These are phyloP conservation scores for Cryptosporidium sp. DNA, from an alignment of 169 alveolate species.

Conservation along the genomic window DNA sequence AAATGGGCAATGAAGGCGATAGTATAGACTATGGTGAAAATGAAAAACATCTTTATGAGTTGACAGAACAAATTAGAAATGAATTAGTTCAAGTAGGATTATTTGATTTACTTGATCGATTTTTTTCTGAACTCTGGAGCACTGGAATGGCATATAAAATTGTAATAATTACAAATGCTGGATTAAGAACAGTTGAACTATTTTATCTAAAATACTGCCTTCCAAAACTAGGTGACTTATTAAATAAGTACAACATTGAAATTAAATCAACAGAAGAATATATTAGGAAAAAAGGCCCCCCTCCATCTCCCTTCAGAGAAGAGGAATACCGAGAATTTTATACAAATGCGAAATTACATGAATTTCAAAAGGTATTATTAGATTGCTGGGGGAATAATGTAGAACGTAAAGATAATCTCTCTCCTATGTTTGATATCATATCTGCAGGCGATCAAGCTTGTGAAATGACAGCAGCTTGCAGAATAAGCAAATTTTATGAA, in stretches of 20 bases:
- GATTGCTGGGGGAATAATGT: conserved; percentile 50
- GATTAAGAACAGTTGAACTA: conserved; percentile 77
- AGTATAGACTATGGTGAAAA: conserved; percentile 35
- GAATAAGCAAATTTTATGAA: conserved; percentile 73
- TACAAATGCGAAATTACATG: conserved; percentile 77
- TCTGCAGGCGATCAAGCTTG: conserved; percentile 81
- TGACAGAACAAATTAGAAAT: conserved; percentile 72
- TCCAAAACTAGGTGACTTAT: conserved; percentile 77
- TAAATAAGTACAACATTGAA: conserved; percentile 57
- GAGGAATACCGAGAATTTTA: conserved; percentile 79
- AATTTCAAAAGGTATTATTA: conserved; percentile 68
- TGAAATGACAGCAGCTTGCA: conserved; percentile 80
- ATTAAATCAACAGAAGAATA: conserved; percentile 78
- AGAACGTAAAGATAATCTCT: background rate
- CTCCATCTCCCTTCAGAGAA: conserved; percentile 77
- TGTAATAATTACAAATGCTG: conserved; percentile 79
- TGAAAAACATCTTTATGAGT: conserved; percentile 22
- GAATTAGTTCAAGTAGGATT: conserved; percentile 74
- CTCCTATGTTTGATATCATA: conserved; percentile 68
- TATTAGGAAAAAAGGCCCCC: conserved; percentile 75
- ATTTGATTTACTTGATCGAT: conserved; percentile 54
- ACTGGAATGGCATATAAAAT: conserved; percentile 59
- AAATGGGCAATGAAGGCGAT: conserved; percentile 67
- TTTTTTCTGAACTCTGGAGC: conserved; percentile 67
- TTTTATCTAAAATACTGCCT: conserved; percentile 77